Evolutionary conservation across 1,284 basidiomycete genomes (phyloP).

Genomic region (Sphagnurus paluster): DNA sequence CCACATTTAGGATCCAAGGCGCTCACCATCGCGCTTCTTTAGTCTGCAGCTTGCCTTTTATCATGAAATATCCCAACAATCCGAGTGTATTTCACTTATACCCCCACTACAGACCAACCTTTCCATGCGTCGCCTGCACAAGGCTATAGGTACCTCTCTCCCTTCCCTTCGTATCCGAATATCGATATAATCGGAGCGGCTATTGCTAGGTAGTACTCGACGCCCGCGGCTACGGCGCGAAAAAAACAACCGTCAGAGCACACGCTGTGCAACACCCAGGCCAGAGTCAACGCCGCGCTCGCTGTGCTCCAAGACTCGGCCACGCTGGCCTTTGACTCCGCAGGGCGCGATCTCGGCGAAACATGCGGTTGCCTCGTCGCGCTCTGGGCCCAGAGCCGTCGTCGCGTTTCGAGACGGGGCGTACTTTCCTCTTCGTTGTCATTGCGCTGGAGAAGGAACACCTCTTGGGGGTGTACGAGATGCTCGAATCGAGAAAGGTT

Average conservation of each 20-base stretch:
- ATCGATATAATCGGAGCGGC: too few relatives aligned
- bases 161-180: too few relatives aligned
- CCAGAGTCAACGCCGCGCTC: neutral
- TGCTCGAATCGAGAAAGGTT: constrained; percentile 19
- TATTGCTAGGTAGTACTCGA: too few relatives aligned
- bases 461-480: constrained; percentile 15
- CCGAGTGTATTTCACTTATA: too few relatives aligned
- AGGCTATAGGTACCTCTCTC: too few relatives aligned
- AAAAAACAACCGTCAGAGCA: neutral
- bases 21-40: too few relatives aligned
- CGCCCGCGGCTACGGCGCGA: too few relatives aligned
- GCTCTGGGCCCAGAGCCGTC: constrained; percentile 6
- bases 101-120: too few relatives aligned
- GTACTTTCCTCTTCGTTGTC: constrained; percentile 13
- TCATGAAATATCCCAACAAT: too few relatives aligned
- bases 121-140: too few relatives aligned
- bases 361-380: constrained; percentile 8
- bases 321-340: constrained; percentile 11
- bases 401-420: neutral
- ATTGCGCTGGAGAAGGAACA: constrained; percentile 3
- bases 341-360: constrained; percentile 3
- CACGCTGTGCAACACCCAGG: neutral
- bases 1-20: too few relatives aligned
- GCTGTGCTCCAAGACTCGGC: neutral
- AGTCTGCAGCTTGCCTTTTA: too few relatives aligned